Conservation (phyloP, 352 stramenopile species). For the Phytophthora aleatoria region DNA sequence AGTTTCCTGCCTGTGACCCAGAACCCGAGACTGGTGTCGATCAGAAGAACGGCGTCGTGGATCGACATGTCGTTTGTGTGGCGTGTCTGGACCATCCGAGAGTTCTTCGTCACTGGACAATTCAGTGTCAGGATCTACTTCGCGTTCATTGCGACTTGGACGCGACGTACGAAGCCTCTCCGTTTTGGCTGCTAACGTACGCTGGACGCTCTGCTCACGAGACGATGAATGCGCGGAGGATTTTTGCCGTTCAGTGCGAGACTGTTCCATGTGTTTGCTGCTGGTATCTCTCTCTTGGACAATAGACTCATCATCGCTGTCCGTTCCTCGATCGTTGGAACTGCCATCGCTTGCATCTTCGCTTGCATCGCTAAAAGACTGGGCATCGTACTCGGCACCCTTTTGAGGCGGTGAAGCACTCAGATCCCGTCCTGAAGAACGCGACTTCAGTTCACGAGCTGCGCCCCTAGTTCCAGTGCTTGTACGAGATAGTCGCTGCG, state of each 20-base stretch:
- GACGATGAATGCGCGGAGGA: not conserved
- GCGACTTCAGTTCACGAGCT: not conserved
- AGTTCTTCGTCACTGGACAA: constrained; percentile 17
- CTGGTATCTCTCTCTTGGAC: not conserved
- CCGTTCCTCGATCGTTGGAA: not conserved
- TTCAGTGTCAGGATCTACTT: not conserved
- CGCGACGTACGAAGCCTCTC: not conserved
- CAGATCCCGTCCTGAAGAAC: not conserved
- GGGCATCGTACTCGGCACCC: not conserved
- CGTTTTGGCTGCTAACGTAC: not conserved
- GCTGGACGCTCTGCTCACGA: not conserved
- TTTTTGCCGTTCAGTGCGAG: not conserved
- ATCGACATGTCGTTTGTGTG: constrained; percentile 5
- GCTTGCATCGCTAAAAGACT: constrained; percentile 12
- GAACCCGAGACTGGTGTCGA: not conserved
- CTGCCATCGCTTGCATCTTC: not conserved
- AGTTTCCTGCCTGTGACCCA: not conserved
- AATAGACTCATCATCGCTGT: not conserved
- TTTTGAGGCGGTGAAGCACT: not conserved
- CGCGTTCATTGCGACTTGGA: constrained; percentile 16
- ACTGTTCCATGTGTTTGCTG: not conserved
- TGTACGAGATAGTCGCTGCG: not conserved
- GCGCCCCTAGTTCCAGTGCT: not conserved
- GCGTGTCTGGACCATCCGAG: constrained; percentile 19
- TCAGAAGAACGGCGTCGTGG: not conserved